A percentile compares a stretch with the other conserved stretches of the same genome.
Conservation (phyloP, 106 monocot genomes). For the Allium cepa region DNA sequence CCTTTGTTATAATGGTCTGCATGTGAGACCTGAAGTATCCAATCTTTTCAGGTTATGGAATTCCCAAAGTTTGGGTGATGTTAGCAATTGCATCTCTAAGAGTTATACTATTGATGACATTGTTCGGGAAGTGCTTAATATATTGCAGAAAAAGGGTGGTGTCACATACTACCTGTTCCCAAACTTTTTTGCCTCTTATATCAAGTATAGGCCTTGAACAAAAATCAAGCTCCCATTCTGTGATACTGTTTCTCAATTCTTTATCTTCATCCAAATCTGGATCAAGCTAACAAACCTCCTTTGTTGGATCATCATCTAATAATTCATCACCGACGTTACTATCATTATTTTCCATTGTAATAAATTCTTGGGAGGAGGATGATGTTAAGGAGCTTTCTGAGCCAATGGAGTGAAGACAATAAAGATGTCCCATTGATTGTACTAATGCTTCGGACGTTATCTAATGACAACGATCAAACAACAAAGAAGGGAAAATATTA, state of each 20-base stretch:
- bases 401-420: not conserved
- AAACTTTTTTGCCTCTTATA: slow-evolving; percentile 77
- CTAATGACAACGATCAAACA: too few relatives aligned
- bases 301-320: slow-evolving; percentile 24
- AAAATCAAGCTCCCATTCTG: slow-evolving; percentile 95
- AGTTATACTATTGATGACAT: slow-evolving; percentile 90
- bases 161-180: slow-evolving; percentile 94
- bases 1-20: slow-evolving; percentile 89
- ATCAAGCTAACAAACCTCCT: slow-evolving; percentile 76
- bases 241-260: slow-evolving; percentile 12
- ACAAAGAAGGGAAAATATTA: too few relatives aligned
- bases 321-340: not conserved
- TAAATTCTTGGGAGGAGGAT: not conserved
- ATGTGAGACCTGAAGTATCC: slow-evolving; percentile 99
- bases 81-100: slow-evolving; percentile 75
- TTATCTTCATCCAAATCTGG: slow-evolving; percentile 15
- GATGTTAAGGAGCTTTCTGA: not conserved
- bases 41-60: slow-evolving; percentile 78
- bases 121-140: slow-evolving; percentile 89
- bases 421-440: too few relatives aligned
- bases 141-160: slow-evolving; percentile 75
- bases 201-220: slow-evolving; percentile 93
- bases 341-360: not conserved
- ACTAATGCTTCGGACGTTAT: too few relatives aligned
- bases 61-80: slow-evolving; percentile 28